Conservation (phyloP, 306 rosid genomes). For the Luffa aegyptiaca region DNA sequence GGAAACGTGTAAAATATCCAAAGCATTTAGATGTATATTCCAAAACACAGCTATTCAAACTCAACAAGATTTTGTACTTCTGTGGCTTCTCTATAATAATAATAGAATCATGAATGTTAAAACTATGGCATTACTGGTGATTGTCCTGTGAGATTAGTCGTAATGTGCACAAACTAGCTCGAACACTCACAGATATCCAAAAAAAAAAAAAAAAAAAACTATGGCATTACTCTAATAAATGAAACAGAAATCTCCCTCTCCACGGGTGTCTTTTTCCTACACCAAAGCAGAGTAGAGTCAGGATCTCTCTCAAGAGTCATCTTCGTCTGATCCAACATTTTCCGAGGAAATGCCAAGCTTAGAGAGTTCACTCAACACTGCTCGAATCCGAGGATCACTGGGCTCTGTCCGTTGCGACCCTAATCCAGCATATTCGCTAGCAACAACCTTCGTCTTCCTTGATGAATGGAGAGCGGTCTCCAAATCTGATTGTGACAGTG, state of each 20-base stretch:
- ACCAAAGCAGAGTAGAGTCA: neutral
- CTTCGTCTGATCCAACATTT: constrained; percentile 4
- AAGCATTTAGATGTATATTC: neutral
- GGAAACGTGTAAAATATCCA: neutral
- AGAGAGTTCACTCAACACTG: constrained; percentile 62
- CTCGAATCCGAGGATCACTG: constrained; percentile 55
- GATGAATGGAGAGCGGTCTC: constrained; percentile 62
- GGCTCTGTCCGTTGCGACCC: constrained; percentile 30
- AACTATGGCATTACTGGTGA: neutral
- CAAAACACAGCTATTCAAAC: neutral
- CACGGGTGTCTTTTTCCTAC: neutral
- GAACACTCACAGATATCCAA: too few species aligned
- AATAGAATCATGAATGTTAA: constrained; percentile 5
- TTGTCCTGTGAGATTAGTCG: too few species aligned
- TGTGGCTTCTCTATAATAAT: neutral
- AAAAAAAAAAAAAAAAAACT: neutral
- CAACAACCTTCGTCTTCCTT: constrained; percentile 73
- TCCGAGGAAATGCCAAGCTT: constrained; percentile 50
- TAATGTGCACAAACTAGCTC: too few species aligned
- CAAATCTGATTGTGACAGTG: constrained; percentile 55
- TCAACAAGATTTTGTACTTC: neutral
- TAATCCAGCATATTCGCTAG: constrained; percentile 60
- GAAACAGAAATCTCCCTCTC: neutral
- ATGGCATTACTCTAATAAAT: neutral
- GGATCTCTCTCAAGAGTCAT: neutral